Conservation (phyloP, 1,139 yeast species). For the Candida glucosophila region DNA sequence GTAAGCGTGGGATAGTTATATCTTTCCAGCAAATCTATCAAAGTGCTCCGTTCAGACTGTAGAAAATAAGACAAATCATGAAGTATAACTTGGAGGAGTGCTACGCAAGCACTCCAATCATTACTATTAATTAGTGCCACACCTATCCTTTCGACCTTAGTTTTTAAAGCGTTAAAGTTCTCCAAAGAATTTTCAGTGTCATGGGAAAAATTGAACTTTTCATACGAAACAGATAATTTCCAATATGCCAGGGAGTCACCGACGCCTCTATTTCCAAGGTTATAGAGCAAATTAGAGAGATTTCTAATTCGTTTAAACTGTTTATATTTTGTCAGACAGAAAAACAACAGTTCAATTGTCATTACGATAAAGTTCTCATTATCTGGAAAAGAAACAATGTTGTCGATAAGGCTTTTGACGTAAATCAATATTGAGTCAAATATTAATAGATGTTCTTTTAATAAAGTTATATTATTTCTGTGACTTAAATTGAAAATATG, state of each 20-base stretch:
- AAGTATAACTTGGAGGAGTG: not conserved
- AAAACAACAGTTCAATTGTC: too few species aligned
- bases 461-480: too few species aligned
- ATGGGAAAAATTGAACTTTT: too few species aligned
- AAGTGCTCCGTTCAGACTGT: not conserved
- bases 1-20: constrained; percentile 6
- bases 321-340: constrained; percentile 12
- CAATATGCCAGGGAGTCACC: constrained; percentile 5
- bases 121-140: not conserved
- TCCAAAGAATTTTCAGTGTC: too few species aligned
- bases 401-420: too few species aligned
- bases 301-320: constrained; percentile 22
- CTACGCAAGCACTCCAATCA: not conserved
- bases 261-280: constrained; percentile 9
- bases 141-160: not conserved
- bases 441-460: too few species aligned
- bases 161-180: not conserved
- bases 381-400: too few species aligned
- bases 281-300: constrained; percentile 17
- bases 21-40: not conserved
- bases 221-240: constrained; percentile 13
- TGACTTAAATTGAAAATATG: too few species aligned
- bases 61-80: not conserved
- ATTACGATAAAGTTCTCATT: too few species aligned
- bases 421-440: too few species aligned